Evolutionary conservation across 169 alveolate genomes (phyloP), one percentile per base, ranked within the genome.

Genomic region (Eimeria necatrix): DNA sequence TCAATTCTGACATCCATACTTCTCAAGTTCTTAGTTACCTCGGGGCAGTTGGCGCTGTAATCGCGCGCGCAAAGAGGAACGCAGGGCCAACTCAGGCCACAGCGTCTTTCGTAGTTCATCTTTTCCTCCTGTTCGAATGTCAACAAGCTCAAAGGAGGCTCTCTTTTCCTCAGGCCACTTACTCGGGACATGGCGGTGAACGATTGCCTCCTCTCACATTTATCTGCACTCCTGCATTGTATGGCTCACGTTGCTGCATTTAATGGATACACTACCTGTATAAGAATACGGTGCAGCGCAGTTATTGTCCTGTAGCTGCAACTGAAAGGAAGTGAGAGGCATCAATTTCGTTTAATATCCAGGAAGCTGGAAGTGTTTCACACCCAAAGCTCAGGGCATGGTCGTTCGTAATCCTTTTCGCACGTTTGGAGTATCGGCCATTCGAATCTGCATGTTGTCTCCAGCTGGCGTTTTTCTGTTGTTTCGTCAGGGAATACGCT

Each of bases 331-430:
- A 26, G 32, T 24, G 22, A 16, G 3, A 1, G 60, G 59, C 32
- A 59, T 6, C 9, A 32, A 3, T n/a, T 10, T 81, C 90, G 4
- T 51, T 10, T 8, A 32, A 26, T 6, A 10, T 46, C 20, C 85
- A 8, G 24, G 49, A 12, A 83, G 16, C 12, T n/a, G 52, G 5
- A 10, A 16, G 20, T 20, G 6, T 22, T 10, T 1, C 71, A 14
- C 73, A 90, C 94, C 94, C 94, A 90, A 14, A 49, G 89, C 73
- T 71, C 85, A 49, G 94, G 94, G 61, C 94, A 90, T 3, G 26
- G 94, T n/a, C 10, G 78, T n/a, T 90, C 94, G 32, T 90, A 90
- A 61, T 74, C 89, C 56, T 90, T 90, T 6, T 73, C 89, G 68
- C 94, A 90, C 12, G 70, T 51, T 14, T 20, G 59, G 7, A 71